Evolutionary conservation across 1,284 basidiomycete genomes (phyloP).

Genomic region (Leccinum insigne): DNA sequence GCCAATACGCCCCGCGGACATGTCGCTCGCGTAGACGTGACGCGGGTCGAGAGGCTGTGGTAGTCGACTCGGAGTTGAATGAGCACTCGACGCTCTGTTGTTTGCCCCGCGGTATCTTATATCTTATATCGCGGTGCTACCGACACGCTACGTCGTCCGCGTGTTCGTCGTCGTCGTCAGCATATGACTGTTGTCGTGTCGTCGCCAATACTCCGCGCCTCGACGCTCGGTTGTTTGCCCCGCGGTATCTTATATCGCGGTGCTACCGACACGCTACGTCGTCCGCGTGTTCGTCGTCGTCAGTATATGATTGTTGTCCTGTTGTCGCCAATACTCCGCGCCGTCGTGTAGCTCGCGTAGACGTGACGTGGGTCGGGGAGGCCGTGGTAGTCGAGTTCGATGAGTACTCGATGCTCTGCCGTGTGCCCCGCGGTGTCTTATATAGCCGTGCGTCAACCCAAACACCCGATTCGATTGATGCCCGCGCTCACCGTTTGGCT

Average conservation of each 20-base stretch:
- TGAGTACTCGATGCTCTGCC: constrained; percentile 88
- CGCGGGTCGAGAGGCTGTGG: constrained; percentile 77
- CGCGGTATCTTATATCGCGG: too few relatives aligned
- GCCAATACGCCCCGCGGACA: too few relatives aligned
- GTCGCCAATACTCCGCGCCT: too few relatives aligned
- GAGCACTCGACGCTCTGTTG: constrained; percentile 90
- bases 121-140: constrained; percentile 29
- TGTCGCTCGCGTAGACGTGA: constrained; percentile 54
- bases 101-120: constrained; percentile 89
- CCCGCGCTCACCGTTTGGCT: constrained; percentile 47
- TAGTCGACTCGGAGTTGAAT: constrained; percentile 45
- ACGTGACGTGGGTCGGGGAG: constrained; percentile 64
- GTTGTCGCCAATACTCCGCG: too few relatives aligned
- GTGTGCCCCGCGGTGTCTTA: constrained; percentile 93
- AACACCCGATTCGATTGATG: too few relatives aligned
- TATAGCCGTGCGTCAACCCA: not conserved
- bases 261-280: too few relatives aligned
- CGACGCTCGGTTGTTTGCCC: too few relatives aligned
- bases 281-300: too few relatives aligned
- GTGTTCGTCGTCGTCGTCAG: too few relatives aligned
- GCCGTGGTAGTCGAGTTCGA: constrained; percentile 50
- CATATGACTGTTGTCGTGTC: too few relatives aligned
- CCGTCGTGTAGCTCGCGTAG: constrained; percentile 45
- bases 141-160: too few relatives aligned
- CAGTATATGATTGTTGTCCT: too few relatives aligned